These are phyloP conservation scores for Podospora conica DNA, from an alignment of 495 filamentous ascomycete genomes.

Conservation along the genomic window DNA sequence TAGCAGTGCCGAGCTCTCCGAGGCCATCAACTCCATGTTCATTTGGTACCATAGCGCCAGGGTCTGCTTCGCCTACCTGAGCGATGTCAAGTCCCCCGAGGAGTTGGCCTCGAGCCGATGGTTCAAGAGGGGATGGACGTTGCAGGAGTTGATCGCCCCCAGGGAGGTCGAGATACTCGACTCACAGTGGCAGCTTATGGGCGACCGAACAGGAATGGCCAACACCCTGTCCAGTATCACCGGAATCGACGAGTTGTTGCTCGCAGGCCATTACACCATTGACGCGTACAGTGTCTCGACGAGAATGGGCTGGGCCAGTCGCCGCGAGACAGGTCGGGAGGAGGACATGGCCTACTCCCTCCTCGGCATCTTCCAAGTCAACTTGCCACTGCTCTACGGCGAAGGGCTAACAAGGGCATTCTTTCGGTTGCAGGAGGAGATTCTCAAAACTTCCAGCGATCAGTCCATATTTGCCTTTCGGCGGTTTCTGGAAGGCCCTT, in stretches of 20 bases:
- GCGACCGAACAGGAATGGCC: not conserved
- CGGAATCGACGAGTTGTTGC: not conserved
- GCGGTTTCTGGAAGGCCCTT: not conserved
- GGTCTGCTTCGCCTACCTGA: constrained; percentile 28
- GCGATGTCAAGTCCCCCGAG: constrained; percentile 1
- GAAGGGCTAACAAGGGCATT: not conserved
- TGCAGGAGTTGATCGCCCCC: constrained; percentile 1
- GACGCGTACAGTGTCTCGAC: not conserved
- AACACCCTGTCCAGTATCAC: not conserved
- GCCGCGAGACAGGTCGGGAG: not conserved
- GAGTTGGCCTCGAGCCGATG: not conserved
- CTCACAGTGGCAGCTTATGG: not conserved
- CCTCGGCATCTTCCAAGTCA: not conserved
- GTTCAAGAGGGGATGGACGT: constrained; percentile 2
- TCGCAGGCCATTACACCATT: not conserved
- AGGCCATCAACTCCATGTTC: constrained; percentile 44
- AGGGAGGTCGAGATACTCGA: not conserved
- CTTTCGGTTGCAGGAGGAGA: constrained; percentile 2
- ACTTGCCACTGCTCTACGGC: not conserved
- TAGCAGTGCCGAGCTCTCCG: constrained; percentile 34
- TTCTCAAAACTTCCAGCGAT: not conserved
- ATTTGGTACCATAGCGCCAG: constrained; percentile 26
- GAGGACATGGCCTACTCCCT: constrained; percentile 4
- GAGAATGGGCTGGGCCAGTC: not conserved
- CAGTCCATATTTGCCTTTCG: not conserved